Evolutionary conservation across 139 green algal species (phyloP).

Genomic region (Ulvella scutata): DNA sequence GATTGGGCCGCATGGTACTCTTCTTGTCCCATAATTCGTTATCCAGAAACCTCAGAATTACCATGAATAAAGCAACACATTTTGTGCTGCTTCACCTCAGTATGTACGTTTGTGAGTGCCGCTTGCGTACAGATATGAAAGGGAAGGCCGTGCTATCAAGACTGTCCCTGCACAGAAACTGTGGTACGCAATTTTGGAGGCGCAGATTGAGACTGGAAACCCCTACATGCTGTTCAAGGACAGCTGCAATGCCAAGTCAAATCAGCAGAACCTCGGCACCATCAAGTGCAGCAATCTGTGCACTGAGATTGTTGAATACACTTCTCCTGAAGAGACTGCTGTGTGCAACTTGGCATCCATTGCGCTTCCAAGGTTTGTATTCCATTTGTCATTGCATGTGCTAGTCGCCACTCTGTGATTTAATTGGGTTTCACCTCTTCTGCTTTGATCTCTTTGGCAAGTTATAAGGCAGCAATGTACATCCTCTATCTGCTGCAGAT

Average conservation of each 20-base stretch:
- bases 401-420: too few relatives aligned
- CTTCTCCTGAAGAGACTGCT: slow-evolving; percentile 81
- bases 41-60: too few relatives aligned
- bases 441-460: too few relatives aligned
- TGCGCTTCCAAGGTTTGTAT: slow-evolving; percentile 66
- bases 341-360: slow-evolving; percentile 99
- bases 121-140: slow-evolving; percentile 49
- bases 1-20: too few relatives aligned
- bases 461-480: too few relatives aligned
- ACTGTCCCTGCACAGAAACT: slow-evolving; percentile 90
- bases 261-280: slow-evolving; percentile 94
- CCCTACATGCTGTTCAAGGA: slow-evolving; percentile 99
- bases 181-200: slow-evolving; percentile 97
- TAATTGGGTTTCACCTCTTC: too few relatives aligned
- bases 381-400: too few relatives aligned
- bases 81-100: too few relatives aligned
- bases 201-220: slow-evolving; percentile 97
- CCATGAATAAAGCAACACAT: neutral
- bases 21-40: too few relatives aligned
- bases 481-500: slow-evolving; percentile 13
- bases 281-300: slow-evolving; percentile 99
- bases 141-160: slow-evolving; percentile 48
- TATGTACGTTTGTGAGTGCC: too few relatives aligned
- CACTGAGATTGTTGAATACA: slow-evolving; percentile 99
- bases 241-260: slow-evolving; percentile 88